phyloP scores from a whole-genome alignment of 805 yeast species.

The Candida sithepensis region DNA sequence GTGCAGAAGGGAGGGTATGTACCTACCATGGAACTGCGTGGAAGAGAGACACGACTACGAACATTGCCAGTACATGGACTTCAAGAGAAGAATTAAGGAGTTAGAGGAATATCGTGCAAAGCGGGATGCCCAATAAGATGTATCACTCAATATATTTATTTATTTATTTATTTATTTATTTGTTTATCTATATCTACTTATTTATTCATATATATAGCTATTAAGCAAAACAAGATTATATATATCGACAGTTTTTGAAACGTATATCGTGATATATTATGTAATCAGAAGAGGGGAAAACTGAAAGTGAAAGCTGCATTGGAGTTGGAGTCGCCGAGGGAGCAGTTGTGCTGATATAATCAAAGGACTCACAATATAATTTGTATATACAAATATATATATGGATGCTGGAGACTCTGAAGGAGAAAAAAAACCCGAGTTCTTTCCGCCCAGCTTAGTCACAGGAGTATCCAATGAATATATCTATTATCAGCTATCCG shows the following conservation, averaged over 20 bases:
- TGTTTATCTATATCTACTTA: neutral
- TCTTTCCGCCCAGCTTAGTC: too few species aligned
- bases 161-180: constrained; percentile 4
- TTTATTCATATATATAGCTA: neutral
- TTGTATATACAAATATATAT: too few species aligned
- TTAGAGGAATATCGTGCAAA: constrained; percentile 51
- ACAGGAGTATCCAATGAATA: too few species aligned
- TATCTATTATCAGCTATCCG: too few species aligned
- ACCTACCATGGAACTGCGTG: constrained; percentile 68
- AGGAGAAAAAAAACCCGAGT: too few species aligned
- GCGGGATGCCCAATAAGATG: constrained; percentile 19
- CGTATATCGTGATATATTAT: neutral
- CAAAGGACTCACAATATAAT: too few species aligned
- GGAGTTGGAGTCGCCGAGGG: too few species aligned
- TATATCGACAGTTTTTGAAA: neutral
- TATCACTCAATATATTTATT: neutral
- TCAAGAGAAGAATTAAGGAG: constrained; percentile 74
- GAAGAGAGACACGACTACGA: constrained; percentile 81
- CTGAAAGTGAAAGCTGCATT: neutral
- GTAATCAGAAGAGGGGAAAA: neutral
- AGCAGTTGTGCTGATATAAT: too few species aligned
- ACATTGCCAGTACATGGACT: constrained; percentile 79
- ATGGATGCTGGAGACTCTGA: too few species aligned
- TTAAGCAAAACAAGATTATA: neutral
- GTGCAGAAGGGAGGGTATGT: constrained; percentile 55